Base-by-base conservation (phyloP, 2,329 filamentous ascomycete genomes). In the Fusarium setosum region DNA sequence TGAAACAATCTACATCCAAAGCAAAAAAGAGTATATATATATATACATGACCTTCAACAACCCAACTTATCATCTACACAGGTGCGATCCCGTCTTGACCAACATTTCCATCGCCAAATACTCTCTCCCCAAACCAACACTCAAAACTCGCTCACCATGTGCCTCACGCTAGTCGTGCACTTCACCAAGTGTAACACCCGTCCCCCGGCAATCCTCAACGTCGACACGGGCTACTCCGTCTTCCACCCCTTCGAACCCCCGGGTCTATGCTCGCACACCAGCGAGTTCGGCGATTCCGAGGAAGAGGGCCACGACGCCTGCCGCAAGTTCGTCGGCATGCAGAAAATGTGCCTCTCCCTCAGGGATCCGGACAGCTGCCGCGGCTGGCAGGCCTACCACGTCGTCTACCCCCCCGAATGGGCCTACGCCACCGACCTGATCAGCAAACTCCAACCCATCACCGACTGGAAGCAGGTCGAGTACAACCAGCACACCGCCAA, bases 111-210 rank as follows among this genome's bases (percentile, higher is more conserved):
- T n/a, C n/a, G n/a, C n/a, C n/a, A 29, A 6, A 37, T 11, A 9
- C n/a, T 13, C 12, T 20, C 26, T 4, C 7, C 24, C 18, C 23
- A 35, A 21, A 29, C 15, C 35, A 26, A 24, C 10, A 31, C 17
- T n/a, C n/a, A n/a, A n/a, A n/a, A n/a, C 15, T 11, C 45, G 20
- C 13, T 12, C 6, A 63, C 4, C 3, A 67, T 68, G 65, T 68
- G 64, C 32, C 38, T 65, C 13, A 56, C 41, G 5, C 26, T 52
- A 2, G 21, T 65, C 13, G n/a, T 54, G 4, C 65, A 68, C 4
- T 55, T 59, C n/a, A 68, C 65, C 0, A 2, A 8, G 17, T 68
- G 65, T 50, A 54, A 68, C 12, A 62, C 54, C n/a, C 65, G 61
- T 37, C 64, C 61, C 10, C 60, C 29, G 17, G 64, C 49, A 1